Conservation (phyloP, 78 protist genomes). For the Guillardia theta region DNA sequence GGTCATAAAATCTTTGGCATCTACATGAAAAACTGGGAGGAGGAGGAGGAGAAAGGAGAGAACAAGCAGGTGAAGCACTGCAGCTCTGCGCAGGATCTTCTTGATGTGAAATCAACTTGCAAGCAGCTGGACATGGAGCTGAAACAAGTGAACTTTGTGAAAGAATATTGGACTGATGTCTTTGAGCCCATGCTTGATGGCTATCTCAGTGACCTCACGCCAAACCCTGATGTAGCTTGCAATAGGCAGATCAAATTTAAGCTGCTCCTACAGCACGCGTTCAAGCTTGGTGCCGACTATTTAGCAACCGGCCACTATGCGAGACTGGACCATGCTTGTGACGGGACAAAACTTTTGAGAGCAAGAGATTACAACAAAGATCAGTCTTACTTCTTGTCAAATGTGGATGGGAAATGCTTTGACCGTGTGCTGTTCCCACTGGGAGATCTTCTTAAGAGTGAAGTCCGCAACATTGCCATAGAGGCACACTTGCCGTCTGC, state of each 20-base stretch:
- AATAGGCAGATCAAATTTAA: slow-evolving; percentile 81
- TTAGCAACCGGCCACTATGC: slow-evolving; percentile 66
- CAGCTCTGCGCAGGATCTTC: slow-evolving; percentile 62
- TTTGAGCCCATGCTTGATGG: slow-evolving; percentile 68
- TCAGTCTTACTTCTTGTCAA: slow-evolving; percentile 75
- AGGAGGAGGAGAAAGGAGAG: slow-evolving; percentile 51
- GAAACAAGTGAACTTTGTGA: slow-evolving; percentile 66
- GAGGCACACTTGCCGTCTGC: slow-evolving; percentile 41
- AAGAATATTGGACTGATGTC: slow-evolving; percentile 84
- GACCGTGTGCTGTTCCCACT: not conserved
- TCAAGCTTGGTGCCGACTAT: slow-evolving; percentile 52
- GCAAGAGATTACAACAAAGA: slow-evolving; percentile 50
- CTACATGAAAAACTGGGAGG: slow-evolving; percentile 80
- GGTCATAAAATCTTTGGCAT: slow-evolving; percentile 58
- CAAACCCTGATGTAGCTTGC: slow-evolving; percentile 84
- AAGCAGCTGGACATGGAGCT: slow-evolving; percentile 61
- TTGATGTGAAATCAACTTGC: slow-evolving; percentile 60
- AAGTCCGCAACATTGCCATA: slow-evolving; percentile 13
- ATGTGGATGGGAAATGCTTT: not conserved
- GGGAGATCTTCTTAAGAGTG: not conserved
- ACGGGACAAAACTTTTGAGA: not conserved
- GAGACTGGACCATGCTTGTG: not conserved
- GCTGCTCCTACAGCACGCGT: slow-evolving; percentile 56
- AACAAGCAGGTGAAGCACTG: not conserved
- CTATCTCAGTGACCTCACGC: slow-evolving; percentile 57